Percentiles rank a stretch among this genome's conserved stretches.
phyloP scores from a whole-genome alignment of 768 basidiomycete species.

The Tricholoma flavovirens region DNA sequence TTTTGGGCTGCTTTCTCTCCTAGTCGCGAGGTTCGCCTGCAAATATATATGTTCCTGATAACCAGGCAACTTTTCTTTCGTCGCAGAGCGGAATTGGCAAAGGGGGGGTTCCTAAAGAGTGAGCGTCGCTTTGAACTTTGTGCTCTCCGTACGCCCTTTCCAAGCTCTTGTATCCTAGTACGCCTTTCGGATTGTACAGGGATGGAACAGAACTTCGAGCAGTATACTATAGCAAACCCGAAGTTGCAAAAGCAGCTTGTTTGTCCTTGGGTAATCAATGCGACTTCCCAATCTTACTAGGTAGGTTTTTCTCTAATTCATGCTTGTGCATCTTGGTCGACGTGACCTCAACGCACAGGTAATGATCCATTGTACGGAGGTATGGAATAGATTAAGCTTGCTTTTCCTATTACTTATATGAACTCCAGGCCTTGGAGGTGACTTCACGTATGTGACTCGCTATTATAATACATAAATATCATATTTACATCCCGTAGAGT shows the following conservation, averaged over 20 bases:
- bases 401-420: neutral
- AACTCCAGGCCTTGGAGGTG: slow-evolving; percentile 60
- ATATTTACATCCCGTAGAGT: slow-evolving; percentile 38
- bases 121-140: slow-evolving; percentile 10
- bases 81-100: slow-evolving; percentile 66
- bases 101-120: slow-evolving; percentile 67
- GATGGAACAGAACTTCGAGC: slow-evolving; percentile 73
- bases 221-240: slow-evolving; percentile 63
- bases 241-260: slow-evolving; percentile 66
- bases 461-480: neutral
- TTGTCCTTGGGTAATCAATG: slow-evolving; percentile 56
- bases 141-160: neutral
- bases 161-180: slow-evolving; percentile 38
- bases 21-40: slow-evolving; percentile 53
- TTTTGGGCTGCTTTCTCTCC: slow-evolving; percentile 80
- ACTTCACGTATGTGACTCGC: slow-evolving; percentile 63
- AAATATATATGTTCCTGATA: neutral
- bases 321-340: slow-evolving; percentile 3
- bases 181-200: slow-evolving; percentile 70
- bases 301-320: slow-evolving; percentile 26
- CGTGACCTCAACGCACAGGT: slow-evolving; percentile 31
- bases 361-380: slow-evolving; percentile 80
- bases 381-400: slow-evolving; percentile 21
- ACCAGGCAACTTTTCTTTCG: neutral
- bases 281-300: slow-evolving; percentile 71